Conservation (phyloP, 257 asterid species). For the Henckelia pumila region DNA sequence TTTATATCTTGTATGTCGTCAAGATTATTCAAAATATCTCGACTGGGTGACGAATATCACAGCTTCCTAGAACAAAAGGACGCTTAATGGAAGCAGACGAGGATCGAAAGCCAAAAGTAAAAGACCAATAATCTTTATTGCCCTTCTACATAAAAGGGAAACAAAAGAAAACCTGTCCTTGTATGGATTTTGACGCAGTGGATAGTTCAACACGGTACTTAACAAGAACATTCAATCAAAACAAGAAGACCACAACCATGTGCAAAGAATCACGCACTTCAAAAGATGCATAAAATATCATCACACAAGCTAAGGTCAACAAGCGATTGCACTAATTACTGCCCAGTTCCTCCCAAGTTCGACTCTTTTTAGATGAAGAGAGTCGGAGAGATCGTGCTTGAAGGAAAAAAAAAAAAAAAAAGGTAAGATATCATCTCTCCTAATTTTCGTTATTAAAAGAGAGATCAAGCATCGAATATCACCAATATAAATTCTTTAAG, state of each 20-base stretch:
- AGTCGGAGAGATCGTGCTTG: slow-evolving; percentile 19
- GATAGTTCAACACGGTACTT: background rate
- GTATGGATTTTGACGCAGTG: too few relatives aligned
- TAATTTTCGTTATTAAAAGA: background rate
- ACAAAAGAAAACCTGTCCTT: too few relatives aligned
- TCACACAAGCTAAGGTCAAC: background rate
- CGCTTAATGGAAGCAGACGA: background rate
- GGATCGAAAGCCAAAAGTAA: background rate
- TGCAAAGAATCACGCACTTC: background rate
- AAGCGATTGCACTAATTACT: background rate
- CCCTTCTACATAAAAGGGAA: too few relatives aligned
- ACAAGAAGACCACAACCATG: background rate
- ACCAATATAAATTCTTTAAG: too few relatives aligned
- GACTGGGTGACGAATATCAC: too few relatives aligned
- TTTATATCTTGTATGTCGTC: too few relatives aligned
- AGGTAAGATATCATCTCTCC: background rate
- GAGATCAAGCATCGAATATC: background rate
- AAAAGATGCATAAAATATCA: background rate
- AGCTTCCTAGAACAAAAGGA: too few relatives aligned
- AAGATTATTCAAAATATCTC: too few relatives aligned
- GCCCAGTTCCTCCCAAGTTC: background rate
- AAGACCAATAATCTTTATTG: too few relatives aligned
- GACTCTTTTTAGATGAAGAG: background rate
- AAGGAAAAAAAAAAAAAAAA: too few relatives aligned
- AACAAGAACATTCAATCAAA: background rate